phyloP scores from a whole-genome alignment of 805 yeast genomes.

The Cyberlindnera mississippiensis region DNA sequence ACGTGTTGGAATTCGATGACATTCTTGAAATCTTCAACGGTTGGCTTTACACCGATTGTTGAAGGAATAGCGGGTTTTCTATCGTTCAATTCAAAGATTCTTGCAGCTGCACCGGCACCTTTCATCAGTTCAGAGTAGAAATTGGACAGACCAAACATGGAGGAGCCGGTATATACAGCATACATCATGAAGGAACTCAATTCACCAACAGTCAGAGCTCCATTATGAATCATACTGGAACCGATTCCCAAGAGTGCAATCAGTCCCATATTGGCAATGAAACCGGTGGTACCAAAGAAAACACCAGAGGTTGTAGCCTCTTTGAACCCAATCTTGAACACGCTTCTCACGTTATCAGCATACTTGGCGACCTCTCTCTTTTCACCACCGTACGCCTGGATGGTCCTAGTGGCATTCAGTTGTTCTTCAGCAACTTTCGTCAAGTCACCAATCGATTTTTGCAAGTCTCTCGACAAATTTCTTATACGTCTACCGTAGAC shows the following conservation, averaged over 20 bases:
- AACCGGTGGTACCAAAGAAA: slow-evolving; percentile 74
- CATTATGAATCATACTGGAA: slow-evolving; percentile 72
- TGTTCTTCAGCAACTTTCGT: slow-evolving; percentile 93
- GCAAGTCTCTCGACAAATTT: slow-evolving; percentile 67
- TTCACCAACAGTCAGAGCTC: slow-evolving; percentile 81
- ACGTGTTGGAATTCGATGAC: slow-evolving; percentile 61
- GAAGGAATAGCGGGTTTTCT: slow-evolving; percentile 70
- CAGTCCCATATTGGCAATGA: slow-evolving; percentile 78
- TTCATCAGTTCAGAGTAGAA: slow-evolving; percentile 95
- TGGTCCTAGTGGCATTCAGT: slow-evolving; percentile 76
- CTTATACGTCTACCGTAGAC: slow-evolving; percentile 81
- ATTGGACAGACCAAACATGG: slow-evolving; percentile 85
- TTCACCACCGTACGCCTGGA: slow-evolving; percentile 90
- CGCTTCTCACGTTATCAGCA: slow-evolving; percentile 62
- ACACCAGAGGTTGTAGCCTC: slow-evolving; percentile 79
- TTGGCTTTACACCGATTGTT: slow-evolving; percentile 50
- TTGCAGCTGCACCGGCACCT: slow-evolving; percentile 93
- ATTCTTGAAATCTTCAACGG: slow-evolving; percentile 30
- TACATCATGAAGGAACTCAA: slow-evolving; percentile 92
- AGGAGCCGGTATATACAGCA: slow-evolving; percentile 90
- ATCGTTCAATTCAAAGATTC: slow-evolving; percentile 84
- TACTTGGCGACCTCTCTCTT: slow-evolving; percentile 70
- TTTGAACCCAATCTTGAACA: slow-evolving; percentile 63
- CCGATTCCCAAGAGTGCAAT: slow-evolving; percentile 79
- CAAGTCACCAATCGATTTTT: slow-evolving; percentile 77